These are phyloP conservation scores for Ganoderma resinaceum DNA, from an alignment of 1,284 basidiomycete species.

Conservation along the genomic window DNA sequence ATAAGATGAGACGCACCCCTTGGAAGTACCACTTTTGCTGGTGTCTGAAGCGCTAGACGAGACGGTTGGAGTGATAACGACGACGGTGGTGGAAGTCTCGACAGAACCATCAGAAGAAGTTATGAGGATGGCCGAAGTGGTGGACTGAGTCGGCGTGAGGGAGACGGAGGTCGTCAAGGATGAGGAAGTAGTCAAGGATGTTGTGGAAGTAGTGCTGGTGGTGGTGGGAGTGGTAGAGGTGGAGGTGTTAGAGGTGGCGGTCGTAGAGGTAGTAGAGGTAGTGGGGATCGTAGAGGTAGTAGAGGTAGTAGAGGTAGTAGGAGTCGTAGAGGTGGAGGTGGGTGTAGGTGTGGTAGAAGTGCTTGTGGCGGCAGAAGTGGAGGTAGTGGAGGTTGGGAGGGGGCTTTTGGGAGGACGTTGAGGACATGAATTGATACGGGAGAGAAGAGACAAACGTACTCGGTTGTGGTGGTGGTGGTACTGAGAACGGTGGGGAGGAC, in stretches of 20 bases:
- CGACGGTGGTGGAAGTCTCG: conserved; percentile 21
- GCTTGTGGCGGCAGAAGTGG: conserved; percentile 12
- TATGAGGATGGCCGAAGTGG: conserved; percentile 14
- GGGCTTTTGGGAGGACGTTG: conserved; percentile 14
- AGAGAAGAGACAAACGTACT: background rate
- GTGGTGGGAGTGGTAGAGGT: conserved; percentile 18
- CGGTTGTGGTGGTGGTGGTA: background rate
- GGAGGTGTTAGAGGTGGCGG: conserved; percentile 26
- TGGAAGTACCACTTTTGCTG: conserved; percentile 3
- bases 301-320: conserved; percentile 7
- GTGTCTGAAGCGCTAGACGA: background rate
- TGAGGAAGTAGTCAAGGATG: conserved; percentile 14
- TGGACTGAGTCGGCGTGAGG: conserved; percentile 13
- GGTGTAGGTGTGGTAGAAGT: conserved; percentile 8
- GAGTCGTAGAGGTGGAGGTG: conserved; percentile 3
- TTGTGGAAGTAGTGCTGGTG: conserved; percentile 16
- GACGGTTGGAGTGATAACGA: conserved; percentile 6
- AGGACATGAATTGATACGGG: background rate
- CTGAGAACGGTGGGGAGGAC: background rate
- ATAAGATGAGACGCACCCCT: conserved; percentile 17
- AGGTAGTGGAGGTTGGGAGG: conserved; percentile 19
- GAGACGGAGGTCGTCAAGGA: conserved; percentile 9
- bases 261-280: conserved; percentile 25
- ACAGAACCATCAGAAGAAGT: conserved; percentile 21
- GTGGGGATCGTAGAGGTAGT: conserved; percentile 3